Evolutionary conservation across 2,329 filamentous ascomycete genomes (phyloP), one percentile per base, ranked within the genome.

Genomic region (Myriosclerotinia duriaeana): DNA sequence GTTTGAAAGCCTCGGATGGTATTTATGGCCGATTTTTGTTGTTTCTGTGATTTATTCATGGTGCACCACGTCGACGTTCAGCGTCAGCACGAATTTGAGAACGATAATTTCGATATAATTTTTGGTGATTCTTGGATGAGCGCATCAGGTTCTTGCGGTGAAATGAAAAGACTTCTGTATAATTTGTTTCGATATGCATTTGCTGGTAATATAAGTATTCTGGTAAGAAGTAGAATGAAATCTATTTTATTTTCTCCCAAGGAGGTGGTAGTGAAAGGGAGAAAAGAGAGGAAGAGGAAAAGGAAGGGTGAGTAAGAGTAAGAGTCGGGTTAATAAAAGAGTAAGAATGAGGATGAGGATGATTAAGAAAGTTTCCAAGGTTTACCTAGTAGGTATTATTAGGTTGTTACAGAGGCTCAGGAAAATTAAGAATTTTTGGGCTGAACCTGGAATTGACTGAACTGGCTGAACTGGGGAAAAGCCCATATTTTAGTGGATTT

Each of bases 1-100:
- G 75, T 77, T 53, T 76, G 72, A 58, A 77, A 77, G 14, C 74
- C 75, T 63, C 75, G 72, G n/a, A 76, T 71, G 36, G 72, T 76
- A 9, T 67, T 75, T 68, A 74, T 62, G 68, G 74, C 74, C 44
- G 74, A 69, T 53, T 69, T 66, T 61, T 69, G 66, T 20, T 71
- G 70, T 62, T 30, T 26, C 44, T 38, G 64, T 50, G 58, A 62
- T 64, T 50, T 40, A 46, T 67, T 64, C 60, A 67, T 53, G 65
- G 75, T 71, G 75, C 75, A 61, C 75, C 74, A 64, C 76, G 75
- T 63, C 75, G 72, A 68, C 75, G 69, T 71, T 77, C 75, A 36
- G 75, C 75, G 69, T 77, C 75, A 26, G 71, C 69, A 59, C 76
- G 71, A 59, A 74, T 75, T 61, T 76, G 74, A n/a, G 74, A 75